A percentile compares a stretch with the other conserved stretches of the same genome.
Evolutionary conservation across 345 rosid species (phyloP).

Genomic region (Erucastrum elatum): DNA sequence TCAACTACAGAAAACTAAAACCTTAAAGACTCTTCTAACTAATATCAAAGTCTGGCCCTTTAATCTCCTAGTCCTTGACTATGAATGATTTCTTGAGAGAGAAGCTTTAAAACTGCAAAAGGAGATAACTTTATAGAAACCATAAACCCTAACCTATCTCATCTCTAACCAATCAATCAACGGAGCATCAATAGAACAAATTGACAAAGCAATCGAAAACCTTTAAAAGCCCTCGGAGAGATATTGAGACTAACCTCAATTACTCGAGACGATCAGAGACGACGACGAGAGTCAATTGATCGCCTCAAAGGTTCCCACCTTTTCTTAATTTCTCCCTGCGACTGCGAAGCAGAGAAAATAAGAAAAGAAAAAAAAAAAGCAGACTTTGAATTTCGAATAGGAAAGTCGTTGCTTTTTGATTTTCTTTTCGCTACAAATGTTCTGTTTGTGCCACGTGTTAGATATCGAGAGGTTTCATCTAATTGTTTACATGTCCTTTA

Average conservation of each 20-base stretch:
- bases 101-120: not conserved
- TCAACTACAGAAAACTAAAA: not conserved
- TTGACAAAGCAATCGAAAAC: slow-evolving; percentile 10
- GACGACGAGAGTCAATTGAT: not conserved
- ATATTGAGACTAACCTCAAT: slow-evolving; percentile 6
- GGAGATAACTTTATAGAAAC: not conserved
- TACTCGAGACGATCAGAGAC: slow-evolving; percentile 19
- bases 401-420: not conserved
- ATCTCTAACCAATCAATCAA: not conserved
- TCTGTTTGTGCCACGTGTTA: slow-evolving; percentile 4
- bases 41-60: not conserved
- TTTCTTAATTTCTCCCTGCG: slow-evolving; percentile 16
- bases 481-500: no score
- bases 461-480: no score
- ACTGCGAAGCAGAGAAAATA: slow-evolving; percentile 5
- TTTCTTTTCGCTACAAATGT: not conserved
- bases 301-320: slow-evolving; percentile 22
- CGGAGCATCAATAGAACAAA: slow-evolving; percentile 13
- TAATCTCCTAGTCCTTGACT: no score
- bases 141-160: slow-evolving; percentile 19
- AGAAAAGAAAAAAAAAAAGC: not conserved
- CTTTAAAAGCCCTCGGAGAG: slow-evolving; percentile 6
- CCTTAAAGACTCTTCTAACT: not conserved
- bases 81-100: no score
- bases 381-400: slow-evolving; percentile 20